A percentile compares a stretch with the other conserved stretches of the same genome.
These are phyloP conservation scores for Calendula officinalis DNA, from an alignment of 129 eudicot genomes.

Conservation along the genomic window DNA sequence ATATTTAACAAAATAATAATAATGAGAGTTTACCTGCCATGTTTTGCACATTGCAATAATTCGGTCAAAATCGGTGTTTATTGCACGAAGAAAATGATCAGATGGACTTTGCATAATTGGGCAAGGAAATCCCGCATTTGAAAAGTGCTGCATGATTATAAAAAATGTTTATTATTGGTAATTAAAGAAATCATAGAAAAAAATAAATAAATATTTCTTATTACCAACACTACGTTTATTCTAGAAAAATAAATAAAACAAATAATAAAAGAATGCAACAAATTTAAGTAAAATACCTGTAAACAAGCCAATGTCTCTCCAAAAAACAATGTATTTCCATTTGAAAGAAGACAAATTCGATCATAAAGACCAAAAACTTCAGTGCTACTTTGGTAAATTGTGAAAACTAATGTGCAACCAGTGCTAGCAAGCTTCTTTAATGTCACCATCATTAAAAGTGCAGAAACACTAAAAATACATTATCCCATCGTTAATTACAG, in stretches of 20 bases:
- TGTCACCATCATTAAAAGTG: constrained; percentile 94
- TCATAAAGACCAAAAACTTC: constrained; percentile 96
- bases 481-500: neutral
- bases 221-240: no score
- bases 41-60: constrained; percentile 90
- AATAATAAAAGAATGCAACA: no score
- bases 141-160: constrained; percentile 65
- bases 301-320: constrained; percentile 96
- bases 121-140: constrained; percentile 98
- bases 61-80: constrained; percentile 86
- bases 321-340: constrained; percentile 87
- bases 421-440: constrained; percentile 87
- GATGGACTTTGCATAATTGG: constrained; percentile 99
- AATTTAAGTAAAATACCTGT: constrained; percentile 49
- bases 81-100: constrained; percentile 93
- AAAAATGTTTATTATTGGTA: neutral
- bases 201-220: no score
- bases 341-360: constrained; percentile 86
- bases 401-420: constrained; percentile 82
- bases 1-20: neutral
- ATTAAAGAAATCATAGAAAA: neutral
- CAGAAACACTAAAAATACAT: constrained; percentile 63
- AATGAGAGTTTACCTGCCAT: constrained; percentile 61
- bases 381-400: constrained; percentile 88
- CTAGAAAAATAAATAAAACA: no score